Evolutionary conservation across 441 rosid genomes (phyloP).

Genomic region (Croton laevigatus): DNA sequence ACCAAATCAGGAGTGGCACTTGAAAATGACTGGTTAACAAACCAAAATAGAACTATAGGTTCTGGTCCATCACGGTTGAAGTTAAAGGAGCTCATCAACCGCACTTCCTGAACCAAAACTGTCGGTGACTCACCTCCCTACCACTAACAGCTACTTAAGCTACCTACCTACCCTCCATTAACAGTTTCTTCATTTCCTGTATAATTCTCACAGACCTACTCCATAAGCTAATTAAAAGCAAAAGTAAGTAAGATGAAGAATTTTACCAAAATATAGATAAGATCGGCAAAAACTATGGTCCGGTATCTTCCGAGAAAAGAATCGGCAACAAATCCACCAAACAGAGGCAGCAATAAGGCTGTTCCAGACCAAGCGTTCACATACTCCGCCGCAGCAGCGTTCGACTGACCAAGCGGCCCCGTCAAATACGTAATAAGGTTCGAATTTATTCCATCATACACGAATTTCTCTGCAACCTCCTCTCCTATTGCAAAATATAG

Average conservation of each 20-base stretch:
- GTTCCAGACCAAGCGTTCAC: constrained; percentile 55
- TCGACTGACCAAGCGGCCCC: constrained; percentile 57
- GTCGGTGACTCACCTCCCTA: too few relatives aligned
- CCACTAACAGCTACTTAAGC: too few relatives aligned
- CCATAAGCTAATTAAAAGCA: neutral
- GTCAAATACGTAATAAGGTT: constrained; percentile 61
- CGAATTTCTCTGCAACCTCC: constrained; percentile 61
- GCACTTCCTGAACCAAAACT: too few relatives aligned
- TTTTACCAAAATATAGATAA: constrained; percentile 48
- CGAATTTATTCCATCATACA: constrained; percentile 48
- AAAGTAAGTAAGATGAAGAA: neutral
- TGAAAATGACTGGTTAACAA: too few relatives aligned
- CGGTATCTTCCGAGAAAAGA: constrained; percentile 60
- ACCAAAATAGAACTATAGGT: too few relatives aligned
- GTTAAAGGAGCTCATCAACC: too few relatives aligned
- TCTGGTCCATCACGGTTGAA: too few relatives aligned
- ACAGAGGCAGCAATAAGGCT: constrained; percentile 44
- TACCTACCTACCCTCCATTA: too few relatives aligned
- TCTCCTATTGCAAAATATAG: constrained; percentile 32
- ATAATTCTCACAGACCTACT: too few relatives aligned
- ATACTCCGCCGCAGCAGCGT: constrained; percentile 56
- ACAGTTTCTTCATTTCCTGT: too few relatives aligned
- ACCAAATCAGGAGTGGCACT: too few relatives aligned
- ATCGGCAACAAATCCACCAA: constrained; percentile 66
- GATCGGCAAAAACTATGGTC: constrained; percentile 45